phyloP scores from a whole-genome alignment of 202 grass and related monocot species.

The Setaria viridis region DNA sequence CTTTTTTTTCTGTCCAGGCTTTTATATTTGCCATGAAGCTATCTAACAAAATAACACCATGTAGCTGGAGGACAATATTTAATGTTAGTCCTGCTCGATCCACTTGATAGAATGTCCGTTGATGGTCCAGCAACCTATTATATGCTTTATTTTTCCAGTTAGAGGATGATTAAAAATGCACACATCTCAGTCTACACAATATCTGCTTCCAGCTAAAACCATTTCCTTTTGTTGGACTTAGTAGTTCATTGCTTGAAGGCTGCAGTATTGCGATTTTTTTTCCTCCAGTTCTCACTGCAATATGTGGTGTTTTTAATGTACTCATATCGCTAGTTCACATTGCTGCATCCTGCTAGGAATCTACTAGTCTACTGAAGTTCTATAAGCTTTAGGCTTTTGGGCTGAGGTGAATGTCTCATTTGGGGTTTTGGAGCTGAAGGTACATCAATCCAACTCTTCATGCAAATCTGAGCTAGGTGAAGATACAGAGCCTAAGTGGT shows the following conservation, averaged over 20 bases:
- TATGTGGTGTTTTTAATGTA: neutral
- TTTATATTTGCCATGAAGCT: neutral
- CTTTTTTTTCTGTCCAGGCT: neutral
- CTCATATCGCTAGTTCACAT: neutral
- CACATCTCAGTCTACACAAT: neutral
- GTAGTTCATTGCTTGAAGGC: neutral
- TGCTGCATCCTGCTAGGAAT: neutral
- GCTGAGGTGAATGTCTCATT: neutral
- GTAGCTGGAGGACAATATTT: neutral
- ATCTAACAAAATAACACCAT: neutral
- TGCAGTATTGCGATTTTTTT: neutral
- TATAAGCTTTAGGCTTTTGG: neutral
- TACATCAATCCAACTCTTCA: neutral
- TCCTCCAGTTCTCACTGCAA: neutral
- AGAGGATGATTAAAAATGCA: neutral
- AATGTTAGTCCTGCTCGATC: neutral
- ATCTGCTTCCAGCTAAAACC: neutral
- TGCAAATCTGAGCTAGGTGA: slow-evolving; percentile 7
- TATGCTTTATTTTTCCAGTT: neutral
- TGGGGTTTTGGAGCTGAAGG: neutral
- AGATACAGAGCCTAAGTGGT: neutral
- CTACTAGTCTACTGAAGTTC: neutral
- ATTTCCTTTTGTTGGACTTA: neutral
- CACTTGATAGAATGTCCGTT: neutral
- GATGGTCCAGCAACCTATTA: neutral